Evolutionary conservation across 2,329 filamentous ascomycete species (phyloP), one percentile per base, ranked within the genome.

Genomic region (Exserohilum rostratum): DNA sequence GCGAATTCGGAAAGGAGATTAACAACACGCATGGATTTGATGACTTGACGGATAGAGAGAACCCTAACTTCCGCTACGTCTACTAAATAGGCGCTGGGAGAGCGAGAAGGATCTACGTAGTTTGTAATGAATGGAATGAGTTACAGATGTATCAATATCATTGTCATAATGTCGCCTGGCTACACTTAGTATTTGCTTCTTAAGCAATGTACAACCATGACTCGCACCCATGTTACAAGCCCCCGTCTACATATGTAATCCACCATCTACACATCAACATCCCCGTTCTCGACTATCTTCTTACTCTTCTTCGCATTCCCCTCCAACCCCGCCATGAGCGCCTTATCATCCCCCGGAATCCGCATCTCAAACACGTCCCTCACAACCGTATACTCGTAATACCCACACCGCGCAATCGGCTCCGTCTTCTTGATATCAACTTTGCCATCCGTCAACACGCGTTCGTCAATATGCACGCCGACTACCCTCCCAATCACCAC

Each of bases 31-130:
- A 85, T 63, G 84, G 83, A 1, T 88, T 85, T 67, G 85, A 87
- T 66, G 85, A 88, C 67, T 74, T 86, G 66, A 88, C 85, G 5
- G 86, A 88, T 66, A 77, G 74, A 70, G 82, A 87, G 77, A 88
- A 87, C 64, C 63, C 79, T 25, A 82, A 82, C 57, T 87, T 87
- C 70, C 77, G 84, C 55, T 87, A 87, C 65, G 80, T 84, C 38
- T 71, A 64, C 48, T 74, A 66, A 45, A 46, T 20, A n/a, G n/a
- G n/a, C n/a, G n/a, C 20, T 2, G 9, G 3, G n/a, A 9, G 13
- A 35, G 5, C 25, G 7, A 5, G 5, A 42, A 7, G 12, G 33
- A 10, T 15, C 5, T 10, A n/a, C 34, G 29, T 22, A 18, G 17
- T 51, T 22, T 25, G 17, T 51, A 33, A 35, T 35, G 11, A 18